Evolutionary conservation across 768 basidiomycete species (phyloP).

Genomic region (Imleria badia): DNA sequence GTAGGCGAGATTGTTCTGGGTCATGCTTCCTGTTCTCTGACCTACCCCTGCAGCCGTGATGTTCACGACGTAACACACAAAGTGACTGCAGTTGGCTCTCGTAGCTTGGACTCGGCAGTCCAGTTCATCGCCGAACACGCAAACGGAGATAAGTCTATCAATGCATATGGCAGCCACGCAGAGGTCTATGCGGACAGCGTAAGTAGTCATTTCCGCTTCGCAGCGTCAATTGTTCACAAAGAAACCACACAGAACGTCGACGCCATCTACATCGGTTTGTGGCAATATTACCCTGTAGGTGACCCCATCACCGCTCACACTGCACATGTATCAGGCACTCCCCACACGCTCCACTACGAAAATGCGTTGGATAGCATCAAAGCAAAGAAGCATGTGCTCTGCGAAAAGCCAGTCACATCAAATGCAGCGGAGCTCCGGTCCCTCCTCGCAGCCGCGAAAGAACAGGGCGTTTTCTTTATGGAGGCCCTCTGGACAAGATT

Average conservation of each 20-base stretch:
- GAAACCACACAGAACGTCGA: slow-evolving; percentile 57
- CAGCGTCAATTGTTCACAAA: not conserved
- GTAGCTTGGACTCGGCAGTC: slow-evolving; percentile 64
- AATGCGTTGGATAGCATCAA: slow-evolving; percentile 75
- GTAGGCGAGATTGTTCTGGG: slow-evolving; percentile 38
- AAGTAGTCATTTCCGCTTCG: slow-evolving; percentile 16
- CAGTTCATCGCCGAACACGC: slow-evolving; percentile 61
- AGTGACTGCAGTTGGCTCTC: slow-evolving; percentile 75
- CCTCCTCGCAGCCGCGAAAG: slow-evolving; percentile 70
- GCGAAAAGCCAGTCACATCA: slow-evolving; percentile 85
- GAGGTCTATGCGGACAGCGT: slow-evolving; percentile 73
- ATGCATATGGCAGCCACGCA: slow-evolving; percentile 71
- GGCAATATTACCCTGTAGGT: not conserved
- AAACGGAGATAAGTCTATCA: slow-evolving; percentile 51
- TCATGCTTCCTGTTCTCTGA: not conserved
- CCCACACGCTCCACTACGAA: slow-evolving; percentile 80
- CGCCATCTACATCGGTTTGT: slow-evolving; percentile 69
- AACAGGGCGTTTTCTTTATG: slow-evolving; percentile 85
- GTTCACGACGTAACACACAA: slow-evolving; percentile 67
- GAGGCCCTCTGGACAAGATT: slow-evolving; percentile 90
- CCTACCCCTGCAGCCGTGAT: slow-evolving; percentile 46
- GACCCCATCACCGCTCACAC: not conserved
- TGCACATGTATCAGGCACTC: slow-evolving; percentile 56
- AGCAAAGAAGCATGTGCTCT: slow-evolving; percentile 82
- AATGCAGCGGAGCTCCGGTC: slow-evolving; percentile 76